Base-by-base conservation (phyloP, 495 filamentous ascomycete genomes). In the Tuber borchii region DNA sequence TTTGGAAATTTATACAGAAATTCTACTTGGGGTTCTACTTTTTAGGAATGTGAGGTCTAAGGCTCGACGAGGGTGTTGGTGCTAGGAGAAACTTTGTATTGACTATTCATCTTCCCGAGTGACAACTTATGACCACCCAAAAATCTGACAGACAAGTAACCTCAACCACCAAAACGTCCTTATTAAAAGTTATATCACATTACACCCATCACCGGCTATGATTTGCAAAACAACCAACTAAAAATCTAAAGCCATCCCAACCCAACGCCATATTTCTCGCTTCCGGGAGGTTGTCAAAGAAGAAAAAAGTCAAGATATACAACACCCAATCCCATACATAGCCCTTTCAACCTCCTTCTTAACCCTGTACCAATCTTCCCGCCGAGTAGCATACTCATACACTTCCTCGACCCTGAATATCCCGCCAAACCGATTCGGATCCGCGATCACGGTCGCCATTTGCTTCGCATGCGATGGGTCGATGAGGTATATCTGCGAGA, bases 351-450 rank as follows among this genome's bases (percentile, higher is more conserved):
- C 94, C 73, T 93, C 89, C 75, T 88, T 88, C 85, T 91, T 91
- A 7, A 99, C 92, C 73, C 88, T 87, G 82, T 91, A 96, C 96
- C 96, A 99, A 84, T 99, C 96, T 78, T 93, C 94, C 75, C 96
- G 86, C 76, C 96, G 86, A 83, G 97, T 93, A 19, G 94, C 96
- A 85, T 95, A 99, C 86, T 97, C 96, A 82, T 95, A 97, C 1
- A 98, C 95, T 84, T 99, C 96, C 82, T 99, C 95, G 39, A 93
- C 93, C 69, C 93, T 87, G 83, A 97, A 97, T 74, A 98, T 92
- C 3, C 96, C 96, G 22, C 90, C 87, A 83, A 97, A 99, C 19
- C 95, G 88, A 77, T 93, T 92, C 3, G 89, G 90, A 83, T 99
- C 95, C 0, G 96, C 96, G 81, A 99, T 97, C 61, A 99, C 91